Percentiles rank a stretch among this genome's conserved stretches.
Evolutionary conservation across 208 protist species (phyloP).

Genomic region (Leishmania mexicana): DNA sequence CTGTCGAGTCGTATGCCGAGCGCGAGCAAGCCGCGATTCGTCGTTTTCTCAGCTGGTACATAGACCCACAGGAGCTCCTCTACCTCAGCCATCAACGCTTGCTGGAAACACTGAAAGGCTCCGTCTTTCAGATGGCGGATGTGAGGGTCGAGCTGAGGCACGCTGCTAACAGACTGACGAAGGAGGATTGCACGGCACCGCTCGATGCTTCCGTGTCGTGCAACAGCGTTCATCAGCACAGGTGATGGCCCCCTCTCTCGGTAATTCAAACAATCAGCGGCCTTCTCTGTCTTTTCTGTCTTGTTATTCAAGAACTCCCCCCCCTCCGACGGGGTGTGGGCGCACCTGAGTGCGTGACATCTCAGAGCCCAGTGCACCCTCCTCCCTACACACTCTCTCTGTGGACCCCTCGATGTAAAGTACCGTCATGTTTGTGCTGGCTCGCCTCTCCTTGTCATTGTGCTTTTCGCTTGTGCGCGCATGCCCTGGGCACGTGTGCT

Average conservation of each 20-base stretch:
- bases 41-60: slow-evolving; percentile 76
- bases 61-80: slow-evolving; percentile 74
- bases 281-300: too few species aligned
- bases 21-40: slow-evolving; percentile 23
- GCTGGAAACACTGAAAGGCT: slow-evolving; percentile 55
- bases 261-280: too few species aligned
- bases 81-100: slow-evolving; percentile 76
- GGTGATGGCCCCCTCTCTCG: neutral
- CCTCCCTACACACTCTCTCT: neutral
- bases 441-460: too few species aligned
- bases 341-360: too few species aligned
- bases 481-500: too few species aligned
- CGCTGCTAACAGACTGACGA: slow-evolving; percentile 11
- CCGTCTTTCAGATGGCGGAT: slow-evolving; percentile 67
- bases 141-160: slow-evolving; percentile 66
- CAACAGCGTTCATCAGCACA: neutral
- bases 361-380: too few species aligned
- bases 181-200: neutral
- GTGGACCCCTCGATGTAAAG: neutral
- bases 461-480: too few species aligned
- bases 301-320: too few species aligned
- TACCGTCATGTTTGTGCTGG: neutral
- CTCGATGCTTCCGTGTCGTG: neutral
- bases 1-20: neutral
- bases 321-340: too few species aligned